phyloP scores from a whole-genome alignment of 2,329 filamentous ascomycete genomes.

The Moelleriella libera region DNA sequence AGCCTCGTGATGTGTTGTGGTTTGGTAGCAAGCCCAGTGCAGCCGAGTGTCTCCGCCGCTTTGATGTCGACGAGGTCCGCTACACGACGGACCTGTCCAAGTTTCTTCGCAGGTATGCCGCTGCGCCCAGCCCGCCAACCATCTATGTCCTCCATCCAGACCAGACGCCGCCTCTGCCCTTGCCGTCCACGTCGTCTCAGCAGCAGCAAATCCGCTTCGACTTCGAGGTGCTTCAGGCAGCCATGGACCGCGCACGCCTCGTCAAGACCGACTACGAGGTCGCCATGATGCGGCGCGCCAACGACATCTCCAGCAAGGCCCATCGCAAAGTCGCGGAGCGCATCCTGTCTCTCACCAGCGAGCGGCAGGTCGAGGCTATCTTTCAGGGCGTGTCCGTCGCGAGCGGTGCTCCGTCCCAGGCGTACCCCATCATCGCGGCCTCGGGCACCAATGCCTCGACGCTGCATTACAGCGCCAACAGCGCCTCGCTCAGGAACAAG shows the following conservation, averaged over 20 bases:
- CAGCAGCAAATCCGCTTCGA: constrained; percentile 27
- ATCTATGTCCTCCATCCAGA: constrained; percentile 32
- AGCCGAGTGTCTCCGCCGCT: constrained; percentile 44
- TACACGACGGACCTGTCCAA: constrained; percentile 40
- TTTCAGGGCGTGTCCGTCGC: constrained; percentile 63
- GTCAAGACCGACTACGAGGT: constrained; percentile 82
- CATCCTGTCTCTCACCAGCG: constrained; percentile 52
- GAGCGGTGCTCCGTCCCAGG: constrained; percentile 59
- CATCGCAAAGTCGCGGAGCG: constrained; percentile 59
- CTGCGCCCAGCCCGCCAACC: constrained; percentile 22
- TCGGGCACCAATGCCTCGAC: constrained; percentile 71
- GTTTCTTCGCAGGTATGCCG: constrained; percentile 24
- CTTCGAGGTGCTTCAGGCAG: constrained; percentile 40
- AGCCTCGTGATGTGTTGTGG: constrained; percentile 47
- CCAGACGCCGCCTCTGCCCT: constrained; percentile 17
- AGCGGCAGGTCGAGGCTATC: constrained; percentile 70
- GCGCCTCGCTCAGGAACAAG: constrained; percentile 53
- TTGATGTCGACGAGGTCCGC: constrained; percentile 59
- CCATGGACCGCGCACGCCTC: constrained; percentile 69
- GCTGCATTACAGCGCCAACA: constrained; percentile 75
- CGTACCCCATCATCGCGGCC: constrained; percentile 82
- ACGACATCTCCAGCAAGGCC: constrained; percentile 62
- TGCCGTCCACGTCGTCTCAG: neutral
- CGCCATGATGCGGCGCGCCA: constrained; percentile 66
- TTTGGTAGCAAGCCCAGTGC: constrained; percentile 45